phyloP scores from a whole-genome alignment of 2,329 filamentous ascomycete genomes.

The Ceratocystis huliohia region DNA sequence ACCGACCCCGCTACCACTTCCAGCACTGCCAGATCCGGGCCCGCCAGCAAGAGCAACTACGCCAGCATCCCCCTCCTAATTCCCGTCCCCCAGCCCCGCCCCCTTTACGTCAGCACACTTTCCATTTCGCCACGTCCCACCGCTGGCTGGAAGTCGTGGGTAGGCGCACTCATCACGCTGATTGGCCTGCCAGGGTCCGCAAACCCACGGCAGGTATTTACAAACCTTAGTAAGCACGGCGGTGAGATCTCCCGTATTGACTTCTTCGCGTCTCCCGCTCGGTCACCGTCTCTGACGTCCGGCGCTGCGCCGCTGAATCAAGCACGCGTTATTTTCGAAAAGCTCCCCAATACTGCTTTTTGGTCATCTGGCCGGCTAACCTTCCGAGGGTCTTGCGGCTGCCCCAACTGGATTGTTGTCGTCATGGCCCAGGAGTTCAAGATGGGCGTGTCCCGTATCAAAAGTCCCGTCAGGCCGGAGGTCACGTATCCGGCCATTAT shows the following conservation, averaged over 20 bases:
- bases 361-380: constrained; percentile 5
- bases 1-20: no score
- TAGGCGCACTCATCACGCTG: constrained; percentile 4
- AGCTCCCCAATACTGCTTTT: not conserved
- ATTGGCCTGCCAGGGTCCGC: not conserved
- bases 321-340: not conserved
- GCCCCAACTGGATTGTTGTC: not conserved
- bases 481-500: constrained; percentile 14
- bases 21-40: not conserved
- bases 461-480: constrained; percentile 2
- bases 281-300: not conserved
- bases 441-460: constrained; percentile 9
- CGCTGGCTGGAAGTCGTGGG: constrained; percentile 6
- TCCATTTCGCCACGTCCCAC: not conserved
- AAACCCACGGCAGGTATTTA: not conserved
- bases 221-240: not conserved
- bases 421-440: constrained; percentile 4
- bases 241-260: constrained; percentile 5
- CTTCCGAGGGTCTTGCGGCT: not conserved
- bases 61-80: not conserved
- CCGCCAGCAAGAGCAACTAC: not conserved
- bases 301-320: not conserved
- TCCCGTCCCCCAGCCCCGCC: not conserved
- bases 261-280: not conserved
- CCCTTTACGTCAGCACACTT: not conserved